phyloP scores from a whole-genome alignment of 768 basidiomycete species.

The Mycena galericulata region DNA sequence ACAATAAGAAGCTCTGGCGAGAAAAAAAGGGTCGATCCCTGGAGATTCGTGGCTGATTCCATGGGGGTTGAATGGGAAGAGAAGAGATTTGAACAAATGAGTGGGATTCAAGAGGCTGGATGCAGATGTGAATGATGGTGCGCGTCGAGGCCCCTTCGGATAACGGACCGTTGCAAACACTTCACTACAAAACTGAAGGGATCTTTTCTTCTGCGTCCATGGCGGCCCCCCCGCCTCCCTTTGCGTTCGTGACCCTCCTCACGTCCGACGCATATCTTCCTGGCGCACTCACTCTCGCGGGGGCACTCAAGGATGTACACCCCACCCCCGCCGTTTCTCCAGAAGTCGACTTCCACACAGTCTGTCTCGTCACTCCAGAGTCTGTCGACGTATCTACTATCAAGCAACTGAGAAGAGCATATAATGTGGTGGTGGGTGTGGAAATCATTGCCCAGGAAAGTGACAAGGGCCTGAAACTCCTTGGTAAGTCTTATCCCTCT shows the following conservation, averaged over 20 bases:
- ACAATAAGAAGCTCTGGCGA: background rate
- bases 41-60: background rate
- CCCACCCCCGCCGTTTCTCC: conserved; percentile 66
- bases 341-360: conserved; percentile 79
- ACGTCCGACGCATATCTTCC: conserved; percentile 94
- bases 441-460: conserved; percentile 85
- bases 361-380: conserved; percentile 95
- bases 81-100: no score
- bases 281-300: conserved; percentile 88
- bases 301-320: conserved; percentile 87
- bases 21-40: no score
- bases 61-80: background rate
- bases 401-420: conserved; percentile 82
- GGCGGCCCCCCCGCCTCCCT: conserved; percentile 60
- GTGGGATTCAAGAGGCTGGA: background rate
- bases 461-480: conserved; percentile 74
- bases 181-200: background rate
- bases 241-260: conserved; percentile 92
- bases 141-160: no score
- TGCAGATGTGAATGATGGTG: background rate
- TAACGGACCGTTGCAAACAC: no score
- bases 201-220: conserved; percentile 52
- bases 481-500: conserved; percentile 70
- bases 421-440: conserved; percentile 90
- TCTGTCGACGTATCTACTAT: conserved; percentile 87